Percentiles rank a stretch among this genome's conserved stretches.
phyloP scores from a whole-genome alignment of 2,329 filamentous ascomycete species.

The Nemania serpens region DNA sequence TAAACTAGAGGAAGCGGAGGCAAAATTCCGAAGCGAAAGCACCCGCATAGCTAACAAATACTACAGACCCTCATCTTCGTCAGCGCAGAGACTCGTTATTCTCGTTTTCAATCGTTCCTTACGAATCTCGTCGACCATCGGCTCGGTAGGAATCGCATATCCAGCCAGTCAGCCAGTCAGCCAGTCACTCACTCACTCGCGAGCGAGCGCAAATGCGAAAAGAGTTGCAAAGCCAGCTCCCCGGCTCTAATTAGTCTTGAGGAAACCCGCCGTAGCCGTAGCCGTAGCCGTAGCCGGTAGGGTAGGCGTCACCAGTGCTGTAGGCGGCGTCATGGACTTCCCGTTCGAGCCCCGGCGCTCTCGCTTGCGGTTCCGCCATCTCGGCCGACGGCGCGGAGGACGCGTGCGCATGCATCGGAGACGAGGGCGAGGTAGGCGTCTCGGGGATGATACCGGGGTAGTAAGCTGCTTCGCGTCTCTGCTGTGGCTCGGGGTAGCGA shows the following conservation, averaged over 20 bases:
- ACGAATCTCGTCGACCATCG: neutral
- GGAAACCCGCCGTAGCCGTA: neutral
- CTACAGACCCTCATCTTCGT: no score
- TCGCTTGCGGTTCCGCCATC: neutral
- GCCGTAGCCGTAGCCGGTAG: no score
- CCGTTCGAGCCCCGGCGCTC: neutral
- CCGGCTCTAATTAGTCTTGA: neutral
- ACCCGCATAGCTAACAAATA: no score
- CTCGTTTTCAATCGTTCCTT: neutral
- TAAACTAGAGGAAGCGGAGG: no score
- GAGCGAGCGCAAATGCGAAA: neutral
- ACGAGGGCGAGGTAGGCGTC: slow-evolving; percentile 3
- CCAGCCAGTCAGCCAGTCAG: no score
- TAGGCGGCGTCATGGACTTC: neutral
- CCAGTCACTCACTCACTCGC: no score
- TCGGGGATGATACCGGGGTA: neutral
- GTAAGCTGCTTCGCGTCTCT: neutral
- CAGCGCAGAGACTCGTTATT: neutral
- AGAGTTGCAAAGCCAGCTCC: neutral
- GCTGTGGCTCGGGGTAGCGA: neutral
- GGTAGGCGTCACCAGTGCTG: neutral
- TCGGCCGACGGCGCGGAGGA: neutral
- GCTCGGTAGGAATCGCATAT: neutral
- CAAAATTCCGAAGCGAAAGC: no score
- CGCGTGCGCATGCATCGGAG: neutral